Percentiles rank a stretch among this genome's conserved stretches.
These are phyloP conservation scores for Pleurotus salmoneostramineus DNA, from an alignment of 768 basidiomycete genomes.

Conservation along the genomic window DNA sequence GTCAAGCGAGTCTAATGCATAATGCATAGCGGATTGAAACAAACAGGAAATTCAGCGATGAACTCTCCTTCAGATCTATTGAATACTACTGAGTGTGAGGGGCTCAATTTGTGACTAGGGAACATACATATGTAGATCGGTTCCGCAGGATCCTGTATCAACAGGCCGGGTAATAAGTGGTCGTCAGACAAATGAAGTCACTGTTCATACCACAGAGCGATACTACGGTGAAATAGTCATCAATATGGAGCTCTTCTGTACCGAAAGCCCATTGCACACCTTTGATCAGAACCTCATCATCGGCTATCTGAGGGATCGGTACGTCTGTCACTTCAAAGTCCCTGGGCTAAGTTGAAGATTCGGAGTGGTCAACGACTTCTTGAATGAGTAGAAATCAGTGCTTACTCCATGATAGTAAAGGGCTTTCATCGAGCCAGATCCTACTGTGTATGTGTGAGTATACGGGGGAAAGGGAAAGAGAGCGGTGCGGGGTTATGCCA, in stretches of 20 bases:
- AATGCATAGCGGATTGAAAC: not conserved
- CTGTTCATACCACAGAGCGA: conserved; percentile 3
- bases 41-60: conserved; percentile 56
- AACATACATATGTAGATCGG: conserved; percentile 1
- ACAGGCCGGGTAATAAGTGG: not conserved
- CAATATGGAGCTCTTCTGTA: not conserved
- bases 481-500: too few species aligned
- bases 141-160: conserved; percentile 1
- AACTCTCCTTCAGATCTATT: conserved; percentile 40
- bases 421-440: conserved; percentile 35
- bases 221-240: not conserved
- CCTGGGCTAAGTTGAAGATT: conserved; percentile 28
- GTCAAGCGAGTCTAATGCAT: not conserved
- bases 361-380: not conserved
- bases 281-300: conserved; percentile 59
- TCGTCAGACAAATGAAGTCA: not conserved
- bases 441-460: too few species aligned
- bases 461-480: too few species aligned
- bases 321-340: conserved; percentile 50
- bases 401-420: conserved; percentile 42
- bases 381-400: not conserved
- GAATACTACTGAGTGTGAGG: not conserved
- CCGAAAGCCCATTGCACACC: conserved; percentile 23
- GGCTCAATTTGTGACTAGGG: not conserved
- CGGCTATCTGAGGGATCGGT: conserved; percentile 46